Base-by-base conservation (phyloP, 2,329 filamentous ascomycete species). In the Rhexocercosporidium sp. region DNA sequence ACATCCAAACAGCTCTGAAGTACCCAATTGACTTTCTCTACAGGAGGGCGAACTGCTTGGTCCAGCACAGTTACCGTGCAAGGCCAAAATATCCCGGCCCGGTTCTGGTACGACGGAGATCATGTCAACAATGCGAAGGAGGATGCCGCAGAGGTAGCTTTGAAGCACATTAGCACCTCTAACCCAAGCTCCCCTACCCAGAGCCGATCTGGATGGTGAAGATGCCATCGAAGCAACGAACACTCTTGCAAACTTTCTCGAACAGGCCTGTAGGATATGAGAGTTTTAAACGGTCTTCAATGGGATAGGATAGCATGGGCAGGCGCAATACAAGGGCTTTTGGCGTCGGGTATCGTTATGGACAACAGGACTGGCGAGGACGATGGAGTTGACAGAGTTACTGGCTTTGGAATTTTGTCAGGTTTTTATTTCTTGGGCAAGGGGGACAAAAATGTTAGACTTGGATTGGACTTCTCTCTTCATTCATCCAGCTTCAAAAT, bases 61-160 rank as follows among this genome's bases (percentile, higher is more conserved):
- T 95, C 93, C 66, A 92, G 90, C 82, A 86, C 86, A 67, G 93
- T 97, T 66, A 88, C 84, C n/a, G 86, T 97, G 66, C 83, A 87
- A 73, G 90, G 89, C 63, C 81, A 85, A 60, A 84, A 81, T 56
- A 85, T 92, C 74, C 78, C 85, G n/a, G 93, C 93, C 56, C 88
- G 93, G 70, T 97, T 89, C 81, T 97, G 93, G 93, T 97, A 97
- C 80, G 94, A 96, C 79, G 93, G 93, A 69, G 89, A 93, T 77
- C 93, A 93, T 77, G 85, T 95, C 79, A 88, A 94, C 83, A 96
- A 96, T 76, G 93, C 93, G 66, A 90, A 88, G 80, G 94, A 97
- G 79, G 94, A 97, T 78, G 94, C 93, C n/a, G 93, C 94, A 71
- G 93, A 97, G 80, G 86, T 91, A 69, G 93, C 93, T 29, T 79